Evolutionary conservation across 768 basidiomycete genomes (phyloP).

Genomic region (Mrakia blollopis): DNA sequence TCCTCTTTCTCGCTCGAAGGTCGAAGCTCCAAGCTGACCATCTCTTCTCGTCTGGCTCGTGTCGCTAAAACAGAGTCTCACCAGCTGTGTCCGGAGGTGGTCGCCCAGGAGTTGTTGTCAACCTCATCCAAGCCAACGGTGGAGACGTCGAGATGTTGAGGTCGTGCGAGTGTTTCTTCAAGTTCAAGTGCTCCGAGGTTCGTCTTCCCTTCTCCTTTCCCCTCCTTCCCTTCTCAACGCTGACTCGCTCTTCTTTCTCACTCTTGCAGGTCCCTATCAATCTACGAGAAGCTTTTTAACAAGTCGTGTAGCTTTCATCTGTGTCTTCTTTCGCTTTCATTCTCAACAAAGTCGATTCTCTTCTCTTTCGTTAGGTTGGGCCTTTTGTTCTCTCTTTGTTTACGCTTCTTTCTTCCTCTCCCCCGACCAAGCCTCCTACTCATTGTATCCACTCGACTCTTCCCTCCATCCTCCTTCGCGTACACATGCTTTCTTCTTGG

Average conservation of each 20-base stretch:
- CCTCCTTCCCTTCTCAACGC: neutral
- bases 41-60: neutral
- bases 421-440: neutral
- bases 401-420: slow-evolving; percentile 4
- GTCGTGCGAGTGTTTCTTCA: slow-evolving; percentile 96
- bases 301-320: neutral
- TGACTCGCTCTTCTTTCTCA: neutral
- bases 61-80: slow-evolving; percentile 58
- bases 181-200: slow-evolving; percentile 41
- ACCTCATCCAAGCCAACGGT: slow-evolving; percentile 94
- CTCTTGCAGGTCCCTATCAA: slow-evolving; percentile 28
- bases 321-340: neutral
- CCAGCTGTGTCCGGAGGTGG: slow-evolving; percentile 76
- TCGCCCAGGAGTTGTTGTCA: slow-evolving; percentile 86
- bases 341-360: neutral
- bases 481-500: neutral
- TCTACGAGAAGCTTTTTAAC: slow-evolving; percentile 29
- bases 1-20: slow-evolving; percentile 3
- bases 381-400: neutral
- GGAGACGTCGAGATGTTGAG: slow-evolving; percentile 98
- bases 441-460: neutral
- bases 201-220: neutral
- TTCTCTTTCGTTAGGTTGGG: neutral
- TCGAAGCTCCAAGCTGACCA: slow-evolving; percentile 6
- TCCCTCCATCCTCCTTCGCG: neutral